Percentiles rank a stretch among this genome's conserved stretches.
Conservation (phyloP, 1,284 basidiomycete species). For the Ustilago shanxiensis region DNA sequence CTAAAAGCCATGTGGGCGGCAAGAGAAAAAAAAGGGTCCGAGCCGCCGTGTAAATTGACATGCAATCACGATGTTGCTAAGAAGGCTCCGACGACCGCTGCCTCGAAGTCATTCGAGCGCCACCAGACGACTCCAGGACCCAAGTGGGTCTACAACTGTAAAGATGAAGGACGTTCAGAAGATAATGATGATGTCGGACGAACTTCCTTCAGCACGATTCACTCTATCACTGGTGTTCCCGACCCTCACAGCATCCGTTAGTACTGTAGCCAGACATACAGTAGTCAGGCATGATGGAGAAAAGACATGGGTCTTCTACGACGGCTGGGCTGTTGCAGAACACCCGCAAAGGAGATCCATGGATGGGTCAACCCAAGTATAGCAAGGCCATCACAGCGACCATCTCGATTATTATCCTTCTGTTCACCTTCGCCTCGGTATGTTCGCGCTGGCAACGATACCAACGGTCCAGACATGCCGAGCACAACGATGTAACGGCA, state of each 20-base stretch:
- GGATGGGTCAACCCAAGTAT: slow-evolving; percentile 52
- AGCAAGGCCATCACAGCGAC: slow-evolving; percentile 38
- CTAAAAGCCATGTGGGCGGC: slow-evolving; percentile 17
- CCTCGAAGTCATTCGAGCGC: background rate
- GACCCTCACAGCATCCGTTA: background rate
- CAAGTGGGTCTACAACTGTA: background rate
- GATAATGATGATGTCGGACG: background rate
- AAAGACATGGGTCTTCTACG: slow-evolving; percentile 31
- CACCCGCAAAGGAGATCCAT: slow-evolving; percentile 47
- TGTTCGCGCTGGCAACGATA: slow-evolving; percentile 26
- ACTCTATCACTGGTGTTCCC: too few relatives aligned
- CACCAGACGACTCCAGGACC: background rate
- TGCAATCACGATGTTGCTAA: background rate
- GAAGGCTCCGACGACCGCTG: slow-evolving; percentile 29
- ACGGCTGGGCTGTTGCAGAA: slow-evolving; percentile 39
- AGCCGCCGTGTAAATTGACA: slow-evolving; percentile 8
- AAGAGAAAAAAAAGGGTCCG: slow-evolving; percentile 31
- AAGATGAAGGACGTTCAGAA: too few relatives aligned
- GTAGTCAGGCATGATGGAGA: slow-evolving; percentile 20
- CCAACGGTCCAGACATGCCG: background rate
- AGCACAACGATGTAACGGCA: background rate
- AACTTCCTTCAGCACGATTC: background rate
- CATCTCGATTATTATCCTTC: slow-evolving; percentile 36
- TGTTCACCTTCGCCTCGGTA: slow-evolving; percentile 15
- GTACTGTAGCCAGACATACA: background rate